Conservation (phyloP, 73 alveolate species). For the Paramecium sexaurelia region DNA sequence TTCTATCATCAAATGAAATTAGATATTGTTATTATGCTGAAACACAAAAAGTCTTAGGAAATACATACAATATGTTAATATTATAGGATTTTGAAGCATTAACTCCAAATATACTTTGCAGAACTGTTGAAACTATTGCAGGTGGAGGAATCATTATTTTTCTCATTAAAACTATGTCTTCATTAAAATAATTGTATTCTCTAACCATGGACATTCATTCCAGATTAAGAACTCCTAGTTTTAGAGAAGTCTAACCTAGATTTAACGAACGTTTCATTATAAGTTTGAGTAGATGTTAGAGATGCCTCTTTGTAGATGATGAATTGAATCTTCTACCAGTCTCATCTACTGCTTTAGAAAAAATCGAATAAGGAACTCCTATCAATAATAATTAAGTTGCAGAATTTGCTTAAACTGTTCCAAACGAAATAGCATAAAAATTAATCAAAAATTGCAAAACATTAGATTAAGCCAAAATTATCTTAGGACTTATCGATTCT, state of each 20-base stretch:
- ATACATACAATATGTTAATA: constrained; percentile 96
- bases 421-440: constrained; percentile 60
- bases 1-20: constrained; percentile 95
- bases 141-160: constrained; percentile 97
- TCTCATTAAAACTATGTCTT: constrained; percentile 96
- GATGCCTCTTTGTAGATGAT: constrained; percentile 96
- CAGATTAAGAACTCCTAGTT: constrained; percentile 63
- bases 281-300: constrained; percentile 83
- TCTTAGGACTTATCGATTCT: constrained; percentile 95
- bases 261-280: constrained; percentile 98
- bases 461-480: constrained; percentile 95
- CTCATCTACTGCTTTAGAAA: constrained; percentile 79
- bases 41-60: constrained; percentile 97
- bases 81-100: constrained; percentile 98
- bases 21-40: constrained; percentile 99
- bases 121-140: constrained; percentile 98
- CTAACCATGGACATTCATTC: constrained; percentile 97
- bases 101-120: constrained; percentile 98
- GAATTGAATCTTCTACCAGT: constrained; percentile 98
- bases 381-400: constrained; percentile 48
- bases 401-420: constrained; percentile 49
- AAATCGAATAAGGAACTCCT: constrained; percentile 52
- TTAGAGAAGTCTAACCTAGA: constrained; percentile 95
- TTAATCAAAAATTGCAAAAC: constrained; percentile 92
- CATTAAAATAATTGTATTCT: constrained; percentile 96